Evolutionary conservation across 768 basidiomycete genomes (phyloP).

Genomic region (Phallus indusiatus): DNA sequence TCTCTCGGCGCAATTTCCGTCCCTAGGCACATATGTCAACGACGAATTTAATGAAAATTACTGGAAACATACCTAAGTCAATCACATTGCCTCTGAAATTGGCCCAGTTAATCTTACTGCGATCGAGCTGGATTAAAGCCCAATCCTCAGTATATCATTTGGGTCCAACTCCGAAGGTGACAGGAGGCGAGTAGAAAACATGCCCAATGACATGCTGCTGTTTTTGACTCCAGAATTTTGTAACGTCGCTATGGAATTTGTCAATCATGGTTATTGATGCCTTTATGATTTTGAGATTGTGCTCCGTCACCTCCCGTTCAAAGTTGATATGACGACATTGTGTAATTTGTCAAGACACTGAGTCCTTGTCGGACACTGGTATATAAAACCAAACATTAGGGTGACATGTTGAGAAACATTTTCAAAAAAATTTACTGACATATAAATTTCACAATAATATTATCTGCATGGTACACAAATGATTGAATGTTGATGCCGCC

Average conservation of each 20-base stretch:
- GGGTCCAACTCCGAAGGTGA: too few relatives aligned
- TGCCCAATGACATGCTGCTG: constrained; percentile 21
- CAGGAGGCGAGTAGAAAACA: constrained; percentile 21
- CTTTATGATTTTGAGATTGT: not conserved
- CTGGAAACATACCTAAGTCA: constrained; percentile 19
- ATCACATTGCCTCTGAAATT: constrained; percentile 23
- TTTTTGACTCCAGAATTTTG: constrained; percentile 15
- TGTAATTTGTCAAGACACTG: too few relatives aligned
- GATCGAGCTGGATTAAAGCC: constrained; percentile 20
- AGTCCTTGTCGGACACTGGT: too few relatives aligned
- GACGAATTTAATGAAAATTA: constrained; percentile 12
- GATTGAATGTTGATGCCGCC: too few relatives aligned
- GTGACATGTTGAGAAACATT: too few relatives aligned
- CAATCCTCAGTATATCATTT: constrained; percentile 20
- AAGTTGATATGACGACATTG: too few relatives aligned
- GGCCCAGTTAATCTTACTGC: constrained; percentile 19
- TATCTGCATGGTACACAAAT: too few relatives aligned
- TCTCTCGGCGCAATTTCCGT: constrained; percentile 13
- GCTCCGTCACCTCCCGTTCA: not conserved
- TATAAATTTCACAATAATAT: too few relatives aligned
- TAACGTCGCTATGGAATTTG: constrained; percentile 16
- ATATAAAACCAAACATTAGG: too few relatives aligned
- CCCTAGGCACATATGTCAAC: constrained; percentile 18
- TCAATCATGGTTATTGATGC: constrained; percentile 9
- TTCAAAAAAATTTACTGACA: too few relatives aligned